Conservation (phyloP, 2,329 filamentous ascomycete genomes). For the Dothistroma pini region DNA sequence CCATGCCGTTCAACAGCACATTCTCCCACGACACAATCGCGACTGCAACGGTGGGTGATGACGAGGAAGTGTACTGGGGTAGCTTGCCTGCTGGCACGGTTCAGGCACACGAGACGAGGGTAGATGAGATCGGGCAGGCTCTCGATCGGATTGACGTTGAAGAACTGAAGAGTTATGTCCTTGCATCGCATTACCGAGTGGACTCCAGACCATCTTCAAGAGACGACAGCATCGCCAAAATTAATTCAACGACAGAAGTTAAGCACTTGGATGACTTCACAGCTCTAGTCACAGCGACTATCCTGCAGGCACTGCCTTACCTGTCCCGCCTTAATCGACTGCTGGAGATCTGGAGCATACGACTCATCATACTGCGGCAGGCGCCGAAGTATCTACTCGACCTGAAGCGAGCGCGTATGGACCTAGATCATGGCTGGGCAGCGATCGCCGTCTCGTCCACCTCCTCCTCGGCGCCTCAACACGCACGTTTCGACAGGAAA, state of each 20-base stretch:
- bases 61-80: slow-evolving; percentile 58
- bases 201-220: slow-evolving; percentile 45
- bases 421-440: slow-evolving; percentile 64
- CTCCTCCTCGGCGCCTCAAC: neutral
- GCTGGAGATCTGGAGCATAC: slow-evolving; percentile 73
- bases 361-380: slow-evolving; percentile 69
- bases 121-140: slow-evolving; percentile 68
- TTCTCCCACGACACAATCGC: slow-evolving; percentile 7
- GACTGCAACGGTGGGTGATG: slow-evolving; percentile 2
- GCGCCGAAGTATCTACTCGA: slow-evolving; percentile 65
- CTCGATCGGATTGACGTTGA: slow-evolving; percentile 72
- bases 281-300: slow-evolving; percentile 83
- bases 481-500: slow-evolving; percentile 20
- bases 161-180: slow-evolving; percentile 82
- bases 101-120: slow-evolving; percentile 63
- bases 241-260: slow-evolving; percentile 21
- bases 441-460: slow-evolving; percentile 45
- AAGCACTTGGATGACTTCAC: slow-evolving; percentile 76
- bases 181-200: slow-evolving; percentile 68
- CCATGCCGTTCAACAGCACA: slow-evolving; percentile 11
- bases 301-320: slow-evolving; percentile 81
- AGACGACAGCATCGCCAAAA: slow-evolving; percentile 22
- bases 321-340: slow-evolving; percentile 69
- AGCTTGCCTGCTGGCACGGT: slow-evolving; percentile 65
- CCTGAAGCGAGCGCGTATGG: slow-evolving; percentile 60